These are phyloP conservation scores for Cairneyella variabilis DNA, from an alignment of 495 filamentous ascomycete species.

Conservation along the genomic window DNA sequence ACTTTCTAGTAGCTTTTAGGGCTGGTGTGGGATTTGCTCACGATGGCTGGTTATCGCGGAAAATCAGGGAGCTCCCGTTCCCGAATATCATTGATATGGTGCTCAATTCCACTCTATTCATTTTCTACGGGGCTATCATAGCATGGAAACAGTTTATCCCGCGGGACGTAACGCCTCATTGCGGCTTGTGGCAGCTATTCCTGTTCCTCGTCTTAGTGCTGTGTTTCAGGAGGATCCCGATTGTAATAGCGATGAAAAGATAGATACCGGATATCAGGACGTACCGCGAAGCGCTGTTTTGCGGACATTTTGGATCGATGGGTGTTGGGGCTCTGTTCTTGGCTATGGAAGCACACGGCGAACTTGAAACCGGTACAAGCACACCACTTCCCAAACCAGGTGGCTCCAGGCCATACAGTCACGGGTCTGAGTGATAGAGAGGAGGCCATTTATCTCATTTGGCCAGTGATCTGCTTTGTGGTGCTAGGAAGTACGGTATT, in stretches of 20 bases:
- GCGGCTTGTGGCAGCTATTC: conserved; percentile 35
- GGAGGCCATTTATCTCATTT: conserved; percentile 37
- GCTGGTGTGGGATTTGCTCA: conserved; percentile 45
- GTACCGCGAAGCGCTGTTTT: conserved; percentile 44
- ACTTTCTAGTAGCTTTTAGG: conserved; percentile 49
- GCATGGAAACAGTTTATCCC: conserved; percentile 40
- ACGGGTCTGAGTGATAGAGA: conserved; percentile 28
- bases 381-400: conserved; percentile 29
- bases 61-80: conserved; percentile 37
- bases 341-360: conserved; percentile 44
- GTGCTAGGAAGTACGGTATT: conserved; percentile 44
- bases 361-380: conserved; percentile 41
- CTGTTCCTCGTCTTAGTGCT: conserved; percentile 40
- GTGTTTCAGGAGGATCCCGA: conserved; percentile 42
- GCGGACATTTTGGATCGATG: conserved; percentile 51
- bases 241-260: conserved; percentile 37
- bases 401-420: conserved; percentile 21
- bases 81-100: conserved; percentile 42
- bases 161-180: conserved; percentile 25
- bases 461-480: conserved; percentile 46
- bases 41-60: conserved; percentile 43
- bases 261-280: conserved; percentile 42
- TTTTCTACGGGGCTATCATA: conserved; percentile 47
- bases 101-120: conserved; percentile 45
- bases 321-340: conserved; percentile 48